Conservation (phyloP, 768 basidiomycete species). For the Boletus vermiculosoides region DNA sequence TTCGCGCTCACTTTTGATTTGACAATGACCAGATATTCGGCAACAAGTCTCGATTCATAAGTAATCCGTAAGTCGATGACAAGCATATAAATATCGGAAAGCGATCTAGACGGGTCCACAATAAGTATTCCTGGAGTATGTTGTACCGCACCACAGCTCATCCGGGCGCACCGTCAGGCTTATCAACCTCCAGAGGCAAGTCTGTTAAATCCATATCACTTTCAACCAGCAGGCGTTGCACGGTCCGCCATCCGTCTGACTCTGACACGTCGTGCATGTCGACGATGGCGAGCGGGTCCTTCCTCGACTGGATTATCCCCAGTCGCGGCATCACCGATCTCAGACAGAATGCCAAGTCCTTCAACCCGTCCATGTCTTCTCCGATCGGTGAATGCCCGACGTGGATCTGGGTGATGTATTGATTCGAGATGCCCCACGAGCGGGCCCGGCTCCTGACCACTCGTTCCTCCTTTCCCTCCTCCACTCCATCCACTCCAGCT, state of each 20-base stretch:
- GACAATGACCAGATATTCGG: too few species aligned
- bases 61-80: too few species aligned
- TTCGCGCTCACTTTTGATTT: too few species aligned
- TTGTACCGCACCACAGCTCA: neutral
- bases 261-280: neutral
- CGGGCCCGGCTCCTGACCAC: neutral
- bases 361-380: neutral
- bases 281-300: neutral
- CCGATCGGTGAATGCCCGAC: conserved; percentile 16
- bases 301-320: neutral
- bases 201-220: neutral
- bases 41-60: too few species aligned
- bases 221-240: neutral
- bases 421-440: conserved; percentile 8
- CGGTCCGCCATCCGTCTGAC: neutral
- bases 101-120: too few species aligned
- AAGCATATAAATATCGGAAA: too few species aligned
- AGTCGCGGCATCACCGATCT: conserved; percentile 11
- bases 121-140: too few species aligned
- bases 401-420: conserved; percentile 7
- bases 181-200: neutral
- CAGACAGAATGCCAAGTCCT: conserved; percentile 9
- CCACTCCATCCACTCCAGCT: neutral
- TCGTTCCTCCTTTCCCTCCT: neutral
- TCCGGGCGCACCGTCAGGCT: neutral